Base-by-base conservation (phyloP, 257 asterid genomes). In the Fraxinus anomala region DNA sequence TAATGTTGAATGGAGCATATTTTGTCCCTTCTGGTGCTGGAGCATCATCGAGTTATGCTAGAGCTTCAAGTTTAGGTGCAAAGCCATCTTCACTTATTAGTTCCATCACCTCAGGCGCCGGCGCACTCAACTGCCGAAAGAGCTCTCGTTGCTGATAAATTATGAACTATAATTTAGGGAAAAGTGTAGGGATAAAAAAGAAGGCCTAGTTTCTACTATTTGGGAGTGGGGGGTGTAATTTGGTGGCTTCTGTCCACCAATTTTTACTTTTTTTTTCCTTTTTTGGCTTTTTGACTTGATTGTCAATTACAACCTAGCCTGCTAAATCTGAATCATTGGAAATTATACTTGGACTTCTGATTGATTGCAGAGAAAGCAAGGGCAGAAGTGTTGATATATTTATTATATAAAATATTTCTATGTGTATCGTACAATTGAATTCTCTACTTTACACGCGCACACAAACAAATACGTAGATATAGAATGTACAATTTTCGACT, bases 1-100 rank as follows among this genome's bases (percentile, higher is more conserved):
- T 88, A 40, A 87, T 90, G 95, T 76, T 90, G 28, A 90, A 90
- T n/a, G 92, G 95, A 16, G 95, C 95, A 2, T 90, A 36, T 66
- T 90, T 90, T 19, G 76, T 80, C 59, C 81, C 86, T 1, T 88
- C 95, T 0, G 92, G 92, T 0, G 86, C 82, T 0, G 88, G 81
- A 4, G 87, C 88, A 59, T 76, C 88, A 14, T 87, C 95, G 31
- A 88, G 87, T 26, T 90, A 90, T 54, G 86, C 92, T 6, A 88
- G 80, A 82, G 95, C 95, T 0, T 90, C 95, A 5, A 90, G 95
- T 77, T 75, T 88, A 72, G 89, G 92, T 21, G 95, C 95, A 0
- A 78, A 86, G 12, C 87, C 95, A 0, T 88, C 92, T 4, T 39
- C 88, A 34, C 79, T 88, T 12, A 76, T 90, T 21, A 85, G 85